Evolutionary conservation across 257 asterid species (phyloP).

Genomic region (Forsythia suspensa): DNA sequence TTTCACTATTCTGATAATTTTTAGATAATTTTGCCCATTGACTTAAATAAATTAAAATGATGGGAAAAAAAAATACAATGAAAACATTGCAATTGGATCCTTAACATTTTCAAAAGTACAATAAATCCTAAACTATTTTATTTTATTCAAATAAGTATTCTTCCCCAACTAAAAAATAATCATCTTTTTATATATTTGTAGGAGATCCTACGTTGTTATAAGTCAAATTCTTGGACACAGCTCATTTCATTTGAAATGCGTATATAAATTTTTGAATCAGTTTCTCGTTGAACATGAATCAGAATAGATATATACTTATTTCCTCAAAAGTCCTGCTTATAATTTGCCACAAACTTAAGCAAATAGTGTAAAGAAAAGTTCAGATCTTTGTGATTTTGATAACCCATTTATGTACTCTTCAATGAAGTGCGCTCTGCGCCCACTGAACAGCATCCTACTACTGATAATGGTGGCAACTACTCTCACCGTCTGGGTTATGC

Average conservation of each 20-base stretch:
- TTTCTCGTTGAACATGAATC: conserved; percentile 42
- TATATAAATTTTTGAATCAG: not conserved
- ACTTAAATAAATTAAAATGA: no score
- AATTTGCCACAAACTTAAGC: conserved; percentile 35
- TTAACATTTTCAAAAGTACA: no score
- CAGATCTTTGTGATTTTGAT: conserved; percentile 19
- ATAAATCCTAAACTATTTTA: no score
- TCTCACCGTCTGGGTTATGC: conserved; percentile 45
- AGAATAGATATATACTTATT: conserved; percentile 49
- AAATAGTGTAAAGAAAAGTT: not conserved
- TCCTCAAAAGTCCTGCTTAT: conserved; percentile 55
- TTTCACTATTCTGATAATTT: no score
- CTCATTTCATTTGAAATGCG: conserved; percentile 25
- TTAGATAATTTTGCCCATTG: no score
- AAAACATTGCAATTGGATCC: no score
- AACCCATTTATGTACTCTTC: conserved; percentile 29
- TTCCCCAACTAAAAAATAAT: no score
- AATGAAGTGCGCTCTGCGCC: conserved; percentile 71
- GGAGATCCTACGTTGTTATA: not conserved
- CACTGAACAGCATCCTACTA: conserved; percentile 56
- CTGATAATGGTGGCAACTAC: conserved; percentile 50
- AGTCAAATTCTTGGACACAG: not conserved
- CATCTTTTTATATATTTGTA: no score
- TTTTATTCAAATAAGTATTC: no score
- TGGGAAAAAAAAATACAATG: no score